Conservation (phyloP, 2,329 filamentous ascomycete species). For the Ascosphaera apis region DNA sequence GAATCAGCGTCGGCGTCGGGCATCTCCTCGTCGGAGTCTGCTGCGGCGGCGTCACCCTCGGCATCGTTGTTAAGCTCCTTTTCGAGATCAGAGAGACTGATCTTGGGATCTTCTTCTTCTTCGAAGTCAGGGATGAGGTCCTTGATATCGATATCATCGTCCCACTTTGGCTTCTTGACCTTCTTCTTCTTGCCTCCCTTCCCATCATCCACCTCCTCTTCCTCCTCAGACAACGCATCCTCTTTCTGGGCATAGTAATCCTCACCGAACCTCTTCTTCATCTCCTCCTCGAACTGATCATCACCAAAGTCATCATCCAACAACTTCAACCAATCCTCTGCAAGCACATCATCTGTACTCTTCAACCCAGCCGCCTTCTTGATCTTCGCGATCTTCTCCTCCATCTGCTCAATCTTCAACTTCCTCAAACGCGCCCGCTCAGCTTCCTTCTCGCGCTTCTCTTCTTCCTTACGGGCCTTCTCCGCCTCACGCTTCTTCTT, state of each 20-base stretch:
- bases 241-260: constrained; percentile 62
- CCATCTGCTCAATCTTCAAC: constrained; percentile 74
- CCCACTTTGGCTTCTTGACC: constrained; percentile 70
- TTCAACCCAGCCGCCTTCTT: constrained; percentile 66
- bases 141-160: constrained; percentile 93
- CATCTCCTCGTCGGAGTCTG: too few relatives aligned
- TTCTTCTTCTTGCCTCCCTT: constrained; percentile 34
- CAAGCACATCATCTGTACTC: constrained; percentile 39
- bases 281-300: constrained; percentile 71
- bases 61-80: constrained; percentile 21
- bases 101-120: constrained; percentile 33
- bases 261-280: constrained; percentile 71
- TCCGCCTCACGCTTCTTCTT: constrained; percentile 61
- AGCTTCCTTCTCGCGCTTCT: constrained; percentile 50
- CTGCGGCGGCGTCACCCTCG: constrained; percentile 12
- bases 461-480: constrained; percentile 51
- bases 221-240: constrained; percentile 25
- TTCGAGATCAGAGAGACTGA: constrained; percentile 34
- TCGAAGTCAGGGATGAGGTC: constrained; percentile 75
- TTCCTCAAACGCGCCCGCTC: constrained; percentile 69
- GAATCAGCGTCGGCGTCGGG: constrained; percentile 14
- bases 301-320: constrained; percentile 78
- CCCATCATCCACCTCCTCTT: constrained; percentile 8
- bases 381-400: constrained; percentile 68
- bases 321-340: constrained; percentile 66